A percentile compares a stretch with the other conserved stretches of the same genome.
Conservation (phyloP, 108 stramenopile genomes). For the Cyclostephanos tholiformis region DNA sequence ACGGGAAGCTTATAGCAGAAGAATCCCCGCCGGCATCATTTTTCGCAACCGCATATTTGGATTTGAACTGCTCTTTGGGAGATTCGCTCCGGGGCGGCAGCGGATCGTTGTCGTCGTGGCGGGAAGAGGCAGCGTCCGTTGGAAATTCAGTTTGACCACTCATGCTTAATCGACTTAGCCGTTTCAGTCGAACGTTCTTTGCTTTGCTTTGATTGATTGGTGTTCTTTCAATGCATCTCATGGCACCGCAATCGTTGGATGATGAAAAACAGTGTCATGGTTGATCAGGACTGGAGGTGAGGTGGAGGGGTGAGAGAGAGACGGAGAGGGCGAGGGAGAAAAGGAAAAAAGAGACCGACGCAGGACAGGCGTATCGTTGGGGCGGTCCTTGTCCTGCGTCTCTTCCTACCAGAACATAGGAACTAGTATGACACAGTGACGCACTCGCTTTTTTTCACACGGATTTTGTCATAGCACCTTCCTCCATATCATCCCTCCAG, state of each 20-base stretch:
- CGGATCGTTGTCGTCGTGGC: background rate
- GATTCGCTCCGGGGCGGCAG: background rate
- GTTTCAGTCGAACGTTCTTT: background rate
- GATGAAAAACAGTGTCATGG: background rate
- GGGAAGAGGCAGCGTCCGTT: background rate
- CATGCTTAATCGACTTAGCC: conserved; percentile 6
- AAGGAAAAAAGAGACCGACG: no score
- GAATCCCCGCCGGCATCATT: background rate
- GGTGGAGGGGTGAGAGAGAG: no score
- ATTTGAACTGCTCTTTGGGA: background rate
- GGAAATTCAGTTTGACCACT: conserved; percentile 4
- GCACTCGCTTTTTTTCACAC: no score
- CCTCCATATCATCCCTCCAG: no score
- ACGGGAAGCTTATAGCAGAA: background rate
- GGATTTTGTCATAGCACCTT: no score
- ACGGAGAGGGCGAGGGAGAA: no score
- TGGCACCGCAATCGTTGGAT: background rate
- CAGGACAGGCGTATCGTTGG: no score
- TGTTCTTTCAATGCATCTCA: conserved; percentile 11
- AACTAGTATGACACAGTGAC: no score
- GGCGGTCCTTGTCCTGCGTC: no score
- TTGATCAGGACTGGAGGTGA: no score
- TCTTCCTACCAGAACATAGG: no score
- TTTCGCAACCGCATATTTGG: background rate
- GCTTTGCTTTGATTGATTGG: background rate